Evolutionary conservation across 2,329 filamentous ascomycete species (phyloP), one percentile per base, ranked within the genome.

Genomic region (Thielaviopsis punctulata): DNA sequence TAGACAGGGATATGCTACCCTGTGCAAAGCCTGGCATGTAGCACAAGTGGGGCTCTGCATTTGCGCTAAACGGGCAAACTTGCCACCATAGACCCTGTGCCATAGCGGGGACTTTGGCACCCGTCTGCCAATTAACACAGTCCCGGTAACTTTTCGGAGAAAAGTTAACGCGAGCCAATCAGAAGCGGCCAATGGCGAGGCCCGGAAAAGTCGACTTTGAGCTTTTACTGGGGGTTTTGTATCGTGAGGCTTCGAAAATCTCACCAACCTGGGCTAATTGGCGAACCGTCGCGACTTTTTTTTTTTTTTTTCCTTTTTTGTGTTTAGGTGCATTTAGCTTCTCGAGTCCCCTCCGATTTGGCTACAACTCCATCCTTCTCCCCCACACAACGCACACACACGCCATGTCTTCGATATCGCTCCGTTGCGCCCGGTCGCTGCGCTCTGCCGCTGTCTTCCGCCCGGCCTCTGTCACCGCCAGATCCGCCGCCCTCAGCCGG

Each of bases 401-500:
- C 48, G 51, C 43, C 48, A 55, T 52, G 53, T 51, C 53, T 19
- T 52, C 50, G 41, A 52, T 55, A 36, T 55, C 49, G 18, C 53
- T 55, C 23, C 53, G 49, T 43, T 55, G 49, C 46, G 49, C 49
- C 45, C 53, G 49, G 41, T 52, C 53, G 45, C 49, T 55, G 64
- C 75, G 77, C 62, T 68, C 72, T 57, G 64, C 67, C 56, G 59
- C 68, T 56, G 59, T 64, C 59, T 64, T 70, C 49, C 57, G 73
- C 58, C 68, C 73, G 61, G 65, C 68, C 58, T 69, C 74, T 52
- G 65, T 70, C 70, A 66, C 73, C 66, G 60, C 62, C 53, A 56
- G 66, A 61, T 71, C 70, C 63, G 69, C 67, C 59, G 61, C 68
- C 52, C 63, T 68, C 43, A 64, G 67, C 64, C 80, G 84, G 70